Evolutionary conservation across 176 grass and related monocot genomes (phyloP).

Genomic region (Phragmites australis): DNA sequence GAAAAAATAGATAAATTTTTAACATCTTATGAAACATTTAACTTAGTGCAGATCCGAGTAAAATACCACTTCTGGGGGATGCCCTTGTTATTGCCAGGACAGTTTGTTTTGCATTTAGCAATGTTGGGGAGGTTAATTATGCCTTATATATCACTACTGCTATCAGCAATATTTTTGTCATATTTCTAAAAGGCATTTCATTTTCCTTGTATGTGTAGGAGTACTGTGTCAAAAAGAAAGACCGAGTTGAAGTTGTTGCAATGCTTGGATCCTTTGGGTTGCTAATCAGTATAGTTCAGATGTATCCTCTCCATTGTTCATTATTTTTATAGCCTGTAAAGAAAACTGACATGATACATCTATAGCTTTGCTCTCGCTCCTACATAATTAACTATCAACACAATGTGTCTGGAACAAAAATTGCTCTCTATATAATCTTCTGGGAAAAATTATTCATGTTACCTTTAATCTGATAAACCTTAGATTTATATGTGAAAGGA

Average conservation of each 20-base stretch:
- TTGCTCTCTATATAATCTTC: background rate
- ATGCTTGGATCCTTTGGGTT: slow-evolving; percentile 71
- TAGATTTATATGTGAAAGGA: slow-evolving; percentile 62
- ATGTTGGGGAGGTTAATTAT: slow-evolving; percentile 64
- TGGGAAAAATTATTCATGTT: slow-evolving; percentile 1
- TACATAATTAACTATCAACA: background rate
- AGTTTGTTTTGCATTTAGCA: slow-evolving; percentile 71
- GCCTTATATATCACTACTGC: background rate
- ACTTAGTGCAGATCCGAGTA: slow-evolving; percentile 42
- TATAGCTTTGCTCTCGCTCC: background rate
- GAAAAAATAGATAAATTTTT: background rate
- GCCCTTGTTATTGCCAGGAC: slow-evolving; percentile 69
- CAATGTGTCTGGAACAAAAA: slow-evolving; percentile 6
- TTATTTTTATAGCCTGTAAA: background rate
- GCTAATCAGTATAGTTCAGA: slow-evolving; percentile 56
- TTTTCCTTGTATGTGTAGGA: slow-evolving; percentile 52
- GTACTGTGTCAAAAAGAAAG: slow-evolving; percentile 75
- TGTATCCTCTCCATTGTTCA: slow-evolving; percentile 55
- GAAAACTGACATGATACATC: slow-evolving; percentile 9
- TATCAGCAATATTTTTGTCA: slow-evolving; percentile 16
- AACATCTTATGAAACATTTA: background rate
- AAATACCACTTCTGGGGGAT: slow-evolving; percentile 68
- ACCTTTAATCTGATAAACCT: slow-evolving; percentile 19
- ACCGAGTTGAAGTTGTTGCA: slow-evolving; percentile 68
- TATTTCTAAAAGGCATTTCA: background rate